A percentile compares a stretch with the other conserved stretches of the same genome.
Conservation (phyloP, 805 yeast genomes). For the Hanseniaspora lachancei region DNA sequence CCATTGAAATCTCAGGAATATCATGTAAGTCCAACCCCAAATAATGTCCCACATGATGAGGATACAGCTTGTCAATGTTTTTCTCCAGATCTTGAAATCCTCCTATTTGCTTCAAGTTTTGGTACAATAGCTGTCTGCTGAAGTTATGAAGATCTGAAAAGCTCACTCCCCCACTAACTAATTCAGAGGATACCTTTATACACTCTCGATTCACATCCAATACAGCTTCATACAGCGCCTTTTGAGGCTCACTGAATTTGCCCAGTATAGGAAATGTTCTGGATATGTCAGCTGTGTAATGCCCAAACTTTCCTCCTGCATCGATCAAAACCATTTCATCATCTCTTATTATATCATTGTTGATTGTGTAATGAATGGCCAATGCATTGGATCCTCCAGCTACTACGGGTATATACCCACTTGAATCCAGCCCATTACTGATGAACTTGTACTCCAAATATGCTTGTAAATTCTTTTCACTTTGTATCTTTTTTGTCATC, state of each 20-base stretch:
- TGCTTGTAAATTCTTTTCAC: slow-evolving; percentile 69
- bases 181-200: slow-evolving; percentile 43
- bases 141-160: slow-evolving; percentile 63
- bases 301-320: slow-evolving; percentile 89
- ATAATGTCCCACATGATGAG: slow-evolving; percentile 93
- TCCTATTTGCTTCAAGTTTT: slow-evolving; percentile 49
- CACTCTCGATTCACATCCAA: slow-evolving; percentile 68
- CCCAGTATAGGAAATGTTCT: slow-evolving; percentile 90
- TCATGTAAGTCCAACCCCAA: slow-evolving; percentile 88
- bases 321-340: slow-evolving; percentile 85
- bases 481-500: slow-evolving; percentile 47
- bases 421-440: slow-evolving; percentile 75
- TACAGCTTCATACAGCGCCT: slow-evolving; percentile 79
- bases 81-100: slow-evolving; percentile 48
- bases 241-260: slow-evolving; percentile 60
- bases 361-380: slow-evolving; percentile 86
- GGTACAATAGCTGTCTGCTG: slow-evolving; percentile 45
- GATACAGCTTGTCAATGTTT: slow-evolving; percentile 50
- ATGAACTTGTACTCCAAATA: slow-evolving; percentile 72
- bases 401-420: slow-evolving; percentile 90
- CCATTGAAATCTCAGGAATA: slow-evolving; percentile 50
- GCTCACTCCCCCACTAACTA: slow-evolving; percentile 25
- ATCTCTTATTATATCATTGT: slow-evolving; percentile 64
- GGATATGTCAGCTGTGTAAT: slow-evolving; percentile 90
- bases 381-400: slow-evolving; percentile 87